Conservation (phyloP, 495 filamentous ascomycete species). For the Cercophora sp. region DNA sequence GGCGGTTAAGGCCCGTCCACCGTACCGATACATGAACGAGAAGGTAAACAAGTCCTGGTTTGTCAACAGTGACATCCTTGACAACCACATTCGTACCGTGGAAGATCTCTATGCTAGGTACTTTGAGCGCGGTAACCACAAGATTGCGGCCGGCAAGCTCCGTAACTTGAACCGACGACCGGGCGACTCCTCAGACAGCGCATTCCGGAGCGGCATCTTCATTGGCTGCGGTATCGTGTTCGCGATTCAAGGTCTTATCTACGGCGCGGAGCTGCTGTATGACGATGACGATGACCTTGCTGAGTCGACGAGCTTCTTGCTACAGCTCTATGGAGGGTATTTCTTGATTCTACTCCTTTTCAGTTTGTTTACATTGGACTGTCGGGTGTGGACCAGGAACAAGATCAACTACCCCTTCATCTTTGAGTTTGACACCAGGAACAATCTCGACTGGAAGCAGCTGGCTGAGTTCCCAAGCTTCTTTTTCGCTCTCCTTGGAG, state of each 20-base stretch:
- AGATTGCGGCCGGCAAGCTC: constrained; percentile 82
- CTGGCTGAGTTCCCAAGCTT: constrained; percentile 77
- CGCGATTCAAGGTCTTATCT: constrained; percentile 67
- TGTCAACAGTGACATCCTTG: constrained; percentile 76
- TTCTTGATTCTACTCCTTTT: constrained; percentile 73
- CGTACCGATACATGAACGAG: constrained; percentile 82
- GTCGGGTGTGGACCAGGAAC: constrained; percentile 71
- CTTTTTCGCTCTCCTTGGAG: constrained; percentile 71
- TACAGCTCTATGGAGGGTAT: constrained; percentile 84
- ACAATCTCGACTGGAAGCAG: constrained; percentile 85
- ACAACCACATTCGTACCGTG: constrained; percentile 68
- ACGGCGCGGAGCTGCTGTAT: constrained; percentile 55
- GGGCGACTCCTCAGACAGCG: constrained; percentile 65
- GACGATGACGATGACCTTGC: constrained; percentile 42
- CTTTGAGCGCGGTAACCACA: constrained; percentile 85
- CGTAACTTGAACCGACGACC: constrained; percentile 60
- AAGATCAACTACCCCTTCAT: constrained; percentile 96
- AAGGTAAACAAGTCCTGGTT: constrained; percentile 89
- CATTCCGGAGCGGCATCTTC: constrained; percentile 77
- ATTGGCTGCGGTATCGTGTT: constrained; percentile 72
- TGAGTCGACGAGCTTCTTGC: constrained; percentile 64
- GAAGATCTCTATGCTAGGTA: constrained; percentile 93
- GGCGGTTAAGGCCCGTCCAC: constrained; percentile 68
- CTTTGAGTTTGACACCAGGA: constrained; percentile 87
- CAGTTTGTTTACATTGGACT: constrained; percentile 71